phyloP scores from a whole-genome alignment of 768 basidiomycete genomes.

The Nevesoporus exiguus region DNA sequence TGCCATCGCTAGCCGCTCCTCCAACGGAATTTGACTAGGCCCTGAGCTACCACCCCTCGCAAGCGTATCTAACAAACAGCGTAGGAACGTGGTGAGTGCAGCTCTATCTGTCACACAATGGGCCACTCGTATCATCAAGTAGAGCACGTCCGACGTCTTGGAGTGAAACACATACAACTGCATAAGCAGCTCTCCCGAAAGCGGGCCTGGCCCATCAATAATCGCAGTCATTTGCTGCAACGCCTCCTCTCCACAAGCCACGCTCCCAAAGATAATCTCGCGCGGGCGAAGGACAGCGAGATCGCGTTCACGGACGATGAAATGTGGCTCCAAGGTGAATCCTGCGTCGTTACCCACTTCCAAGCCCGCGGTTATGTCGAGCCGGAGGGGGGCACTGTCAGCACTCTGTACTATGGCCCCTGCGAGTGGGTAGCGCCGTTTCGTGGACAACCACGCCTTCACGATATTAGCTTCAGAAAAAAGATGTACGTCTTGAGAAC shows the following conservation, averaged over 20 bases:
- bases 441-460: constrained; percentile 45
- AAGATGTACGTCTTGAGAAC: constrained; percentile 16
- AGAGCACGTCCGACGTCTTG: constrained; percentile 34
- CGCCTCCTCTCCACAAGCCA: constrained; percentile 37
- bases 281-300: constrained; percentile 30
- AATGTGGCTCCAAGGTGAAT: constrained; percentile 24
- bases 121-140: too few relatives aligned
- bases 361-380: neutral
- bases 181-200: too few relatives aligned
- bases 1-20: constrained; percentile 41
- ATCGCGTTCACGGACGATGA: constrained; percentile 35
- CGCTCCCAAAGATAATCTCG: constrained; percentile 39
- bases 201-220: constrained; percentile 34
- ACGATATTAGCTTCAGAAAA: constrained; percentile 35
- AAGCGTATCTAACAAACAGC: constrained; percentile 45
- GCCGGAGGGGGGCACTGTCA: neutral
- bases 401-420: constrained; percentile 36
- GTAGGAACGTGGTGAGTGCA: constrained; percentile 42
- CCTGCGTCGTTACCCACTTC: neutral
- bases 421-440: constrained; percentile 49
- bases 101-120: too few relatives aligned
- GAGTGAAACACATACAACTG: too few relatives aligned
- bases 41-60: neutral
- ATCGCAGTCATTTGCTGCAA: constrained; percentile 26
- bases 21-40: constrained; percentile 25